Evolutionary conservation across 129 eudicot genomes (phyloP), one percentile per base, ranked within the genome.

Genomic region (Dittrichia graveolens): DNA sequence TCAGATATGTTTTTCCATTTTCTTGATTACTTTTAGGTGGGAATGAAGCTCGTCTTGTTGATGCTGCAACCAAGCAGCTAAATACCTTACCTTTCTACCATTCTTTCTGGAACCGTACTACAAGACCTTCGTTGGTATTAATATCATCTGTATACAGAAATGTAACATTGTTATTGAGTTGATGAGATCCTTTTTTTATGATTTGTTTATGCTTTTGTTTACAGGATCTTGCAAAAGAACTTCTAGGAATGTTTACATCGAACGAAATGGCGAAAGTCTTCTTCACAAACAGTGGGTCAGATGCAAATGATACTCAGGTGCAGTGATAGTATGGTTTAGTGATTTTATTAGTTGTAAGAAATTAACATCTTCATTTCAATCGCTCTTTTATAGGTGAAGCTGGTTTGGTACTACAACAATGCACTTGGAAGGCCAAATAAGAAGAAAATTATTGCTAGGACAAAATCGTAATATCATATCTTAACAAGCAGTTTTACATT

Each of bases 371-470:
- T 44, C 39, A n/a, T 73, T 40, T 39, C 42, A 50, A 40, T 60
- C 4, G 7, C 5, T 65, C 47, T 34, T 67, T 72, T 85, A 81
- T 72, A 93, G 98, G 98, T 93, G 82, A 93, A 93, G 83, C 78
- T 93, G 82, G 98, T 93, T 60, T 94, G 98, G 98, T 94, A 94
- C 76, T 94, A 94, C 74, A 90, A 94, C 83, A 94, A 94, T 69
- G 96, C 96, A 42, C 93, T 87, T 69, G 96, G 98, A 69, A 87
- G 95, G 85, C 98, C 96, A 40, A 73, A 88, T 67, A 94, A 94
- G 83, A 94, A 94, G 81, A 94, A 94, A 78, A 84, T 94, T 42
- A 94, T 94, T 50, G 96, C 98, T 14, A 85, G 98, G 49, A 5
- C 72, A 65, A 94, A 90, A 88, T 84, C 98, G 98, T 94, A 88